phyloP scores from a whole-genome alignment of 1,139 yeast genomes.

The Blastobotrys aristatus region DNA sequence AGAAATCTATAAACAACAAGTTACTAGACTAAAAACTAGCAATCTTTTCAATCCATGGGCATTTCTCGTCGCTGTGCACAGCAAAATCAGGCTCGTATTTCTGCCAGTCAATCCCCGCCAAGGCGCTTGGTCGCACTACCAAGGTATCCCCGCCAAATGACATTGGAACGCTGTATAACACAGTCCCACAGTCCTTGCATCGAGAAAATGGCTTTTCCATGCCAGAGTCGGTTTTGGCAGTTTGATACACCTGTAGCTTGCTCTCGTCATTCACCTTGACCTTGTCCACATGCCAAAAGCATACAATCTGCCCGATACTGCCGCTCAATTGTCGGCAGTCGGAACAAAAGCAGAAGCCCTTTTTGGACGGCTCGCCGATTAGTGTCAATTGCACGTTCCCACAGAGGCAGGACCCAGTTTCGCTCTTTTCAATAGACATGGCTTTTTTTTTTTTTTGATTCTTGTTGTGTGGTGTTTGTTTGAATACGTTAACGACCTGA shows the following conservation, averaged over 20 bases:
- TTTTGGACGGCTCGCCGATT: not conserved
- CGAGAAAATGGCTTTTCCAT: slow-evolving; percentile 27
- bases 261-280: no score
- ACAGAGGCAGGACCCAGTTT: not conserved
- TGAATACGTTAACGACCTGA: no score
- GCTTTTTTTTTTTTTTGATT: no score
- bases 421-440: not conserved
- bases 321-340: slow-evolving; percentile 29
- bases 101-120: not conserved
- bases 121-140: slow-evolving; percentile 3
- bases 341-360: not conserved
- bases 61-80: not conserved
- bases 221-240: slow-evolving; percentile 28
- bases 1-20: no score
- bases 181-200: slow-evolving; percentile 29
- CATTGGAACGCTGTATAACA: slow-evolving; percentile 29
- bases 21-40: not conserved
- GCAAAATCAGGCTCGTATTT: not conserved
- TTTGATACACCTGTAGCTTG: slow-evolving; percentile 20
- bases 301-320: slow-evolving; percentile 31
- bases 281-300: no score
- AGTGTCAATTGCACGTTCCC: not conserved
- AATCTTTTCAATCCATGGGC: not conserved
- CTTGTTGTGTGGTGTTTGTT: no score
- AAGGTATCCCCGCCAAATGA: slow-evolving; percentile 21